These are phyloP conservation scores for Carpinus viminea DNA, from an alignment of 306 rosid species.

Conservation along the genomic window DNA sequence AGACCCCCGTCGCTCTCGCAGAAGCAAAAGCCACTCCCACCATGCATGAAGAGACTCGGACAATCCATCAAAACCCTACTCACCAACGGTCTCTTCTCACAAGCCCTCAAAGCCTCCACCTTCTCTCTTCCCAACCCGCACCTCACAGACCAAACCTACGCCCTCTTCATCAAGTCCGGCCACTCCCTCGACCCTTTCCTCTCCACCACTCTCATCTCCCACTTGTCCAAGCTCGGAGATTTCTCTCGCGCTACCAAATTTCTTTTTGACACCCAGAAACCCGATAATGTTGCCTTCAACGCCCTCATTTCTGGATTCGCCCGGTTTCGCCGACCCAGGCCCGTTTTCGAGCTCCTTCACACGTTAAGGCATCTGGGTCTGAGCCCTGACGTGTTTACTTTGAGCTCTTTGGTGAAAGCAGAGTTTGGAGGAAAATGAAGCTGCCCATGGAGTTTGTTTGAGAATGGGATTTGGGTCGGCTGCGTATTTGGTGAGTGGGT, in stretches of 20 bases:
- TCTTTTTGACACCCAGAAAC: slow-evolving; percentile 8
- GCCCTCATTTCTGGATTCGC: slow-evolving; percentile 20
- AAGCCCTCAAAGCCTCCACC: slow-evolving; percentile 15
- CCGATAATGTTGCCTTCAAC: slow-evolving; percentile 16
- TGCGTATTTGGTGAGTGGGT: slow-evolving; percentile 21
- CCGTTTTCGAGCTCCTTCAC: slow-evolving; percentile 7
- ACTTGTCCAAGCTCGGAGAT: background rate
- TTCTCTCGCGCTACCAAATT: background rate
- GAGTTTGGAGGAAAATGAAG: slow-evolving; percentile 19
- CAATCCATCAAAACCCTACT: background rate
- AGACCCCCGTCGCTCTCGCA: background rate
- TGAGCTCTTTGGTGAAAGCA: slow-evolving; percentile 25
- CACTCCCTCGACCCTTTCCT: background rate
- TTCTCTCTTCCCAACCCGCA: background rate
- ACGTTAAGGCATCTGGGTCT: slow-evolving; percentile 16
- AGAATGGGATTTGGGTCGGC: slow-evolving; percentile 21
- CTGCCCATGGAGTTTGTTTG: slow-evolving; percentile 25
- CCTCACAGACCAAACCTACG: slow-evolving; percentile 10
- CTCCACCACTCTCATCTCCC: slow-evolving; percentile 2
- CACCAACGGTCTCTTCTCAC: slow-evolving; percentile 3
- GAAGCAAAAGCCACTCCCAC: background rate
- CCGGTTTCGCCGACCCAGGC: slow-evolving; percentile 1
- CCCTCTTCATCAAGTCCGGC: slow-evolving; percentile 6
- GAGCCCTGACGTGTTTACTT: slow-evolving; percentile 15
- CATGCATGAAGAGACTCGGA: background rate